Evolutionary conservation across 768 basidiomycete genomes (phyloP).

Genomic region (Leccinum subgranulosum): DNA sequence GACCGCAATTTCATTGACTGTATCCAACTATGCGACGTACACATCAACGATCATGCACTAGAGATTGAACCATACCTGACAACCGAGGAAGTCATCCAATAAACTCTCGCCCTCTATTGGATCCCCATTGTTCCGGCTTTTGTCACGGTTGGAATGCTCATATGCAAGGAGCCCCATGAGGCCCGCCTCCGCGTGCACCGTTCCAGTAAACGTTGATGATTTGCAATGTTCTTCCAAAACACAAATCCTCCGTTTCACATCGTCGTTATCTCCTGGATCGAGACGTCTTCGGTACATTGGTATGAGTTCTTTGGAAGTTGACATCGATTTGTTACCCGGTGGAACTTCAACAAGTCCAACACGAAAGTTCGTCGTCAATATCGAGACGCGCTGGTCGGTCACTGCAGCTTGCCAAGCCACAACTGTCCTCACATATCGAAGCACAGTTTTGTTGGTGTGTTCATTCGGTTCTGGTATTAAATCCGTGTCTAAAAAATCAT

Average conservation of each 20-base stretch:
- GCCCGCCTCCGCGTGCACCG: not conserved
- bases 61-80: not conserved
- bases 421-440: not conserved
- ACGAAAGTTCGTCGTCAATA: not conserved
- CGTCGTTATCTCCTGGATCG: not conserved
- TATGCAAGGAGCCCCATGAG: not conserved
- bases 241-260: not conserved
- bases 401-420: not conserved
- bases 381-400: not conserved
- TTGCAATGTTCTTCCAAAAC: not conserved
- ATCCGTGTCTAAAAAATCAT: not conserved
- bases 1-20: no score
- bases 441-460: not conserved
- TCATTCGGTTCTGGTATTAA: not conserved
- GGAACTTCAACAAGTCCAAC: not conserved
- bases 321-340: not conserved
- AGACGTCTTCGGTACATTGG: not conserved
- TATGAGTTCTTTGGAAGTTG: not conserved
- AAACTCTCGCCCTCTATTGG: not conserved
- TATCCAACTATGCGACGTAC: no score
- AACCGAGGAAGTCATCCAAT: not conserved
- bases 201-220: not conserved
- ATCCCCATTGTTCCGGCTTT: not conserved
- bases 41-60: not conserved
- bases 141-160: not conserved